Evolutionary conservation across 371 early-diverging fungal genomes (phyloP).

Genomic region (Neoconidiobolus thromboides): DNA sequence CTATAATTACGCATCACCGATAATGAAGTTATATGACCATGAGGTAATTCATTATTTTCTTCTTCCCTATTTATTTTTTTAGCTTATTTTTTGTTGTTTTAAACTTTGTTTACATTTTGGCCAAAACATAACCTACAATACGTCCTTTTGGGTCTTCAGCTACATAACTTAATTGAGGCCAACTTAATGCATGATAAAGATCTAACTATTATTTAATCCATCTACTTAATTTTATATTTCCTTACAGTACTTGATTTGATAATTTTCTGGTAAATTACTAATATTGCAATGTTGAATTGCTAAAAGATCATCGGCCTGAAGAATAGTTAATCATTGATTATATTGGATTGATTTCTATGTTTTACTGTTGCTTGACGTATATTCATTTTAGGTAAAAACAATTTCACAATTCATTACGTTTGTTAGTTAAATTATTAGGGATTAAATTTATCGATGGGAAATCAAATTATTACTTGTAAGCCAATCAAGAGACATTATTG

Average conservation of each 20-base stretch:
- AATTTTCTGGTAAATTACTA: constrained; percentile 93
- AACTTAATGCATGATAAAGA: constrained; percentile 82
- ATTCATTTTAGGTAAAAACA: constrained; percentile 22
- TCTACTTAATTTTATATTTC: neutral
- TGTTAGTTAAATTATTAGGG: too few relatives aligned
- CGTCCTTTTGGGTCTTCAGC: constrained; percentile 81
- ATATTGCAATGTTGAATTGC: constrained; percentile 92
- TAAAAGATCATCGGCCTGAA: constrained; percentile 51
- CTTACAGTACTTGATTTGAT: constrained; percentile 93
- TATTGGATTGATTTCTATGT: neutral
- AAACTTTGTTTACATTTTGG: constrained; percentile 60
- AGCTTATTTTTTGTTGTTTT: neutral
- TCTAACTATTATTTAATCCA: constrained; percentile 15
- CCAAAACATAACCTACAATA: constrained; percentile 91
- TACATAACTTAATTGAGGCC: constrained; percentile 93
- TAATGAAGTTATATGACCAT: constrained; percentile 92
- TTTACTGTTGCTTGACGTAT: constrained; percentile 44
- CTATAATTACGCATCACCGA: constrained; percentile 91
- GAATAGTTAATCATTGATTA: neutral
- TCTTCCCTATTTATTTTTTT: constrained; percentile 48
- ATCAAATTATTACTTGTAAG: too few relatives aligned
- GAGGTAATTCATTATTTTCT: constrained; percentile 47
- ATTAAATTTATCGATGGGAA: too few relatives aligned
- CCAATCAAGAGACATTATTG: too few relatives aligned
- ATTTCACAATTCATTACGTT: too few relatives aligned